Conservation (phyloP, 1,139 yeast genomes). For the Yamadazyma epiphylla region DNA sequence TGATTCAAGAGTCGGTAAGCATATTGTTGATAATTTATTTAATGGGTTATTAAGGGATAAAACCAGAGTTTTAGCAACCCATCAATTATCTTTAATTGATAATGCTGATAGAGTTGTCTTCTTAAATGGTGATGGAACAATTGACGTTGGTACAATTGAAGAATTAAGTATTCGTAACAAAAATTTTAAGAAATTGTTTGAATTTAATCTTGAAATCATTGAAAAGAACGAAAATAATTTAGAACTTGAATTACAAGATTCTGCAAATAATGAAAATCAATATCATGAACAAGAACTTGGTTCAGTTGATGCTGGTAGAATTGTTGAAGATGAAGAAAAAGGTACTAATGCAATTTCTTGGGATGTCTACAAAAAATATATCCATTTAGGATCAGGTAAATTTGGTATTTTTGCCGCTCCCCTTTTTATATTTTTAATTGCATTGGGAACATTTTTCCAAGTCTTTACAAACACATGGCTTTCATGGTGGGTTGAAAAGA, state of each 20-base stretch:
- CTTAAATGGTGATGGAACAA: constrained; percentile 31
- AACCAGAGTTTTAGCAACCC: constrained; percentile 36
- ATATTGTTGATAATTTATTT: constrained; percentile 32
- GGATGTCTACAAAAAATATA: constrained; percentile 32
- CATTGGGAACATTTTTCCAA: constrained; percentile 36
- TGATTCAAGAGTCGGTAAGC: constrained; percentile 38
- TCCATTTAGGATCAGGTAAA: constrained; percentile 38
- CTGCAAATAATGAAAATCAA: constrained; percentile 1
- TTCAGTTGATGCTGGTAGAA: constrained; percentile 19
- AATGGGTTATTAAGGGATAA: constrained; percentile 24
- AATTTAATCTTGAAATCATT: constrained; percentile 19
- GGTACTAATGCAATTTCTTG: constrained; percentile 40
- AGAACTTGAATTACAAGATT: constrained; percentile 5
- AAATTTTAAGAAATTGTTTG: constrained; percentile 25
- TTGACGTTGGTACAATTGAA: constrained; percentile 29
- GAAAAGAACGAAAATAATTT: constrained; percentile 18
- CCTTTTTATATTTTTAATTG: constrained; percentile 31
- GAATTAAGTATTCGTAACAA: constrained; percentile 22
- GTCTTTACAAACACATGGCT: constrained; percentile 41
- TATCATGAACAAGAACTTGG: constrained; percentile 3
- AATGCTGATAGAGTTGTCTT: constrained; percentile 30
- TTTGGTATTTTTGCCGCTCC: constrained; percentile 28
- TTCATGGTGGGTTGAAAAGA: constrained; percentile 32
- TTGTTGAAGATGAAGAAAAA: constrained; percentile 34
- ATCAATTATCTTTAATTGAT: constrained; percentile 31